A percentile compares a stretch with the other conserved stretches of the same genome.
Conservation (phyloP, 768 basidiomycete species). For the Mycena vitilis region DNA sequence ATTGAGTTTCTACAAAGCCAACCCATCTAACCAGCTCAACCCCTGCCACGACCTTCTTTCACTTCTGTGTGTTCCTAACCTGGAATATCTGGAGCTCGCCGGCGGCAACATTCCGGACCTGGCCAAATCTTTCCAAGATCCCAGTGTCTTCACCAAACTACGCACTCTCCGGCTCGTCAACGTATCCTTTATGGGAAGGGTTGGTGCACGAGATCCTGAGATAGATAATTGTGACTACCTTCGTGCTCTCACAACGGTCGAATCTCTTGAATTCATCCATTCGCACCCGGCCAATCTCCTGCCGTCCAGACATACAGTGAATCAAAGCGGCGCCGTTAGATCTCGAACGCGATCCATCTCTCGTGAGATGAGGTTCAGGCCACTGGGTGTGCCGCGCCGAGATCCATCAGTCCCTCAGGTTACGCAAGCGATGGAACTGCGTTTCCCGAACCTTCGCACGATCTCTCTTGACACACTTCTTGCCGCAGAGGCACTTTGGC, state of each 20-base stretch:
- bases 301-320: not conserved
- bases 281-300: constrained; percentile 28
- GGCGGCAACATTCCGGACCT: constrained; percentile 30
- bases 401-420: not conserved
- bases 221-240: constrained; percentile 24
- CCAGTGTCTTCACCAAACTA: constrained; percentile 24
- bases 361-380: not conserved
- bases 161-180: constrained; percentile 32
- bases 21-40: constrained; percentile 27
- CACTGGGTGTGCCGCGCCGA: not conserved
- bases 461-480: constrained; percentile 29
- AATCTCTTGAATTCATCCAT: constrained; percentile 30
- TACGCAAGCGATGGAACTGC: not conserved
- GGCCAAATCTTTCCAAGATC: constrained; percentile 18
- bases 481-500: constrained; percentile 25
- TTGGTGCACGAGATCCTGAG: not conserved
- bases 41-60: constrained; percentile 31
- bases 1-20: constrained; percentile 29
- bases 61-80: constrained; percentile 27
- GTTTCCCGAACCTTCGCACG: constrained; percentile 32
- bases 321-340: not conserved
- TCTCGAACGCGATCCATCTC: constrained; percentile 28
- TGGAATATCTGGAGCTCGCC: constrained; percentile 34
- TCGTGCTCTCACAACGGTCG: constrained; percentile 26
- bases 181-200: constrained; percentile 1